These are phyloP conservation scores for Tricholoma sp. DNA, from an alignment of 768 basidiomycete species.

Conservation along the genomic window DNA sequence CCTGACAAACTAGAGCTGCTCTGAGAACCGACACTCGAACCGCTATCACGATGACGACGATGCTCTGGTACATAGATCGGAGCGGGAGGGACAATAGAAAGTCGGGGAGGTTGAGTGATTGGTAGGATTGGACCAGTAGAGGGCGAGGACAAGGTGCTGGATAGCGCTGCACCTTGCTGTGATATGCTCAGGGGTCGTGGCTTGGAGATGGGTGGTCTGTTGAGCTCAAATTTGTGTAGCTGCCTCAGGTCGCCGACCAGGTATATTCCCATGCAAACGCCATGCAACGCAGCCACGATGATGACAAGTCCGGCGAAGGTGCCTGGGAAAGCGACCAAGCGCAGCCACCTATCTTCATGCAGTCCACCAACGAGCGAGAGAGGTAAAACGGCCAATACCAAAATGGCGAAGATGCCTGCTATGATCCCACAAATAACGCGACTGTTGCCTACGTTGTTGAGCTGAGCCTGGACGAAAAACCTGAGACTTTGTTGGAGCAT, in stretches of 20 bases:
- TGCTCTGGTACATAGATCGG: slow-evolving; percentile 17
- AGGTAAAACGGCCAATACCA: slow-evolving; percentile 45
- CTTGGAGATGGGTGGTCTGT: slow-evolving; percentile 59
- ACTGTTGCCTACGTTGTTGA: slow-evolving; percentile 66
- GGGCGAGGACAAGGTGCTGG: slow-evolving; percentile 17
- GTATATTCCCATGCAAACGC: slow-evolving; percentile 75
- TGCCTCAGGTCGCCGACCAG: slow-evolving; percentile 77
- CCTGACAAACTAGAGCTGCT: slow-evolving; percentile 17
- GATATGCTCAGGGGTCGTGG: slow-evolving; percentile 31
- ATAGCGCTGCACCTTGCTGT: slow-evolving; percentile 14
- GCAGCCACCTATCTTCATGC: slow-evolving; percentile 48
- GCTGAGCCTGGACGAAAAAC: slow-evolving; percentile 65
- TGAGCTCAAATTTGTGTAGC: slow-evolving; percentile 73
- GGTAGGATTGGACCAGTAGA: slow-evolving; percentile 13
- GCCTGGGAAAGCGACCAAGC: slow-evolving; percentile 58
- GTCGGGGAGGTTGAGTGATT: slow-evolving; percentile 15
- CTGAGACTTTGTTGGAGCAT: slow-evolving; percentile 61
- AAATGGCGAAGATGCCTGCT: slow-evolving; percentile 48
- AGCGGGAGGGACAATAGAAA: slow-evolving; percentile 24
- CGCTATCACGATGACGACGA: slow-evolving; percentile 16
- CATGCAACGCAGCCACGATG: slow-evolving; percentile 58
- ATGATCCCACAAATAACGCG: slow-evolving; percentile 67
- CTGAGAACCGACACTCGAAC: slow-evolving; percentile 18
- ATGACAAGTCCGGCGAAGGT: slow-evolving; percentile 67
- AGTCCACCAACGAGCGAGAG: slow-evolving; percentile 41